A percentile compares a stretch with the other conserved stretches of the same genome.
phyloP scores from a whole-genome alignment of 2,329 filamentous ascomycete genomes.

The Domatiomyces catenatus region DNA sequence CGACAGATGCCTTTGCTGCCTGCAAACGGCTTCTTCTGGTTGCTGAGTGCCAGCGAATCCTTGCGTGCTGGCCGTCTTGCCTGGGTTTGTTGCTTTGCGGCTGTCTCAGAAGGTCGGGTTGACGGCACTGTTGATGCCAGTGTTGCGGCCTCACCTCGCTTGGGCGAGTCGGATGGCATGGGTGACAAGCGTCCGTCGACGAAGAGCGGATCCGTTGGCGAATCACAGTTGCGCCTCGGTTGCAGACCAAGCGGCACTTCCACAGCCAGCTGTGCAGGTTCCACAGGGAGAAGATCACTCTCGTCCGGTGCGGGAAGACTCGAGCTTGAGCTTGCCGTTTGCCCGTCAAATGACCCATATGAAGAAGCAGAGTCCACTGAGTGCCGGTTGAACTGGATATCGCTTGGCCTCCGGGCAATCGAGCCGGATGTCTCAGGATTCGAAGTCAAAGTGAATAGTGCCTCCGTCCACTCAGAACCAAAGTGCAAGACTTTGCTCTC shows the following conservation, averaged over 20 bases:
- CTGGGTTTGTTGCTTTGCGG: neutral
- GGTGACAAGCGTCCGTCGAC: constrained; percentile 27
- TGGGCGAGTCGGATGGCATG: constrained; percentile 7
- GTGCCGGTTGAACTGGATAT: neutral
- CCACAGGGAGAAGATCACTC: neutral
- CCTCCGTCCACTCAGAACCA: neutral
- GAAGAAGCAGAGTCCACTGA: constrained; percentile 28
- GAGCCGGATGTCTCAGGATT: neutral
- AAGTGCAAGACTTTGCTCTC: neutral
- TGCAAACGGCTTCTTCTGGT: constrained; percentile 1
- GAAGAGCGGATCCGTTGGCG: constrained; percentile 34
- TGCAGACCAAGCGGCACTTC: constrained; percentile 12
- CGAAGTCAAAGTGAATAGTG: neutral
- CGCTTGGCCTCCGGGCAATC: neutral
- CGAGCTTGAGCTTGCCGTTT: constrained; percentile 36
- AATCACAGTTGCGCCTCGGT: constrained; percentile 23
- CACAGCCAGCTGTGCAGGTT: constrained; percentile 20
- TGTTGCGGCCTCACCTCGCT: neutral
- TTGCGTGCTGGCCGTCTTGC: neutral
- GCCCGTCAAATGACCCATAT: constrained; percentile 24
- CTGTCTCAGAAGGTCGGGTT: neutral
- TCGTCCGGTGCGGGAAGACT: constrained; percentile 39
- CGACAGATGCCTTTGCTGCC: constrained; percentile 60
- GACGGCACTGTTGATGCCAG: neutral
- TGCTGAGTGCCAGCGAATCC: constrained; percentile 2